A percentile compares a stretch with the other conserved stretches of the same genome.
phyloP scores from a whole-genome alignment of 2,329 filamentous ascomycete species.

The Fusarium sublunatum region DNA sequence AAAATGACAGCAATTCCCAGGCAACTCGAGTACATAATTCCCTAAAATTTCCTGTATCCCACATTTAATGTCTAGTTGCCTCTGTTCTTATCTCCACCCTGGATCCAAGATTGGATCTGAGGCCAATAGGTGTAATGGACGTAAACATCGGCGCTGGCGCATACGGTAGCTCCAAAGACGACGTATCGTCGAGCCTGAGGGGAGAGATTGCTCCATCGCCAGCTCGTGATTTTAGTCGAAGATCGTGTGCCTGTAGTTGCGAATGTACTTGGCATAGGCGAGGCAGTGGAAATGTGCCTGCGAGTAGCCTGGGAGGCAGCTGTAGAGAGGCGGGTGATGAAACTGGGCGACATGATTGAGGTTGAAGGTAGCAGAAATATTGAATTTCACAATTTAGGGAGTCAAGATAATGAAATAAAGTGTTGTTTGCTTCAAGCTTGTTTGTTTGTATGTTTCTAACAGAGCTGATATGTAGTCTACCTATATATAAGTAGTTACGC shows the following conservation, averaged over 20 bases:
- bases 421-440: constrained; percentile 7
- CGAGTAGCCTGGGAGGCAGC: constrained; percentile 22
- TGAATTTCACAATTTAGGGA: neutral
- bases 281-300: constrained; percentile 42
- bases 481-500: constrained; percentile 23
- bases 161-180: constrained; percentile 32
- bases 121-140: constrained; percentile 47
- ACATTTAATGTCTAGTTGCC: too few species aligned
- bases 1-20: too few species aligned
- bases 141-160: constrained; percentile 42
- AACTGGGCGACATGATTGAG: constrained; percentile 35
- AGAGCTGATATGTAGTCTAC: neutral
- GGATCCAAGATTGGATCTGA: constrained; percentile 25
- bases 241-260: constrained; percentile 4
- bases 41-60: too few species aligned
- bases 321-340: constrained; percentile 35
- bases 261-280: constrained; percentile 20
- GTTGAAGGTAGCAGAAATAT: neutral
- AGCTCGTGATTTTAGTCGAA: constrained; percentile 8
- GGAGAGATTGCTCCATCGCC: constrained; percentile 47
- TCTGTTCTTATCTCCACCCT: neutral
- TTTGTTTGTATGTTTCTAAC: constrained; percentile 4
- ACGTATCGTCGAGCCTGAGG: constrained; percentile 45
- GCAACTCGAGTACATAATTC: too few species aligned
- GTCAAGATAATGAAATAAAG: neutral